Evolutionary conservation across 768 basidiomycete genomes (phyloP).

Genomic region (Chalciporus pseudorubinellus): DNA sequence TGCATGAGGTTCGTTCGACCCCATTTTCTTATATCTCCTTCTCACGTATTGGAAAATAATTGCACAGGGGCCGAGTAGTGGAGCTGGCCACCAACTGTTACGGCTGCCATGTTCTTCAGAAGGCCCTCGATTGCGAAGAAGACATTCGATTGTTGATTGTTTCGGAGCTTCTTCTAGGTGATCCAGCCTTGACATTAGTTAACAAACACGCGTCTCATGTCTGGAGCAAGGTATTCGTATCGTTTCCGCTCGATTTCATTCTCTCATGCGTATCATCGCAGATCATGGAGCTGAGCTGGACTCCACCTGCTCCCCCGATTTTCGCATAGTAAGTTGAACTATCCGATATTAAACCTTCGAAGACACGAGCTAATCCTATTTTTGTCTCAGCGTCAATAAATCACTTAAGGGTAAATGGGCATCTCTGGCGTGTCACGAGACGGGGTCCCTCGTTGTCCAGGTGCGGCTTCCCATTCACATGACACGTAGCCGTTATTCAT

Average conservation of each 20-base stretch:
- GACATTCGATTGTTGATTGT: slow-evolving; percentile 81
- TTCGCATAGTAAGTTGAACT: slow-evolving; percentile 67
- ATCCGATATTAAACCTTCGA: neutral
- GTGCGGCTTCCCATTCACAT: slow-evolving; percentile 34
- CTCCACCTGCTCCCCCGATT: slow-evolving; percentile 82
- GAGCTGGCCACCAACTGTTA: slow-evolving; percentile 88
- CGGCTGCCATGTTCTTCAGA: slow-evolving; percentile 86
- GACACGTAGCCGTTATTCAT: slow-evolving; percentile 9
- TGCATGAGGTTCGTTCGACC: slow-evolving; percentile 68
- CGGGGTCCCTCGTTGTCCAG: slow-evolving; percentile 85
- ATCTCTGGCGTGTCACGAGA: slow-evolving; percentile 85
- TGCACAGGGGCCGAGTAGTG: slow-evolving; percentile 69
- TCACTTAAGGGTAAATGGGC: slow-evolving; percentile 89
- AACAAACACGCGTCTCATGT: slow-evolving; percentile 92
- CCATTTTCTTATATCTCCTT: slow-evolving; percentile 1
- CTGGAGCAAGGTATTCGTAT: slow-evolving; percentile 72
- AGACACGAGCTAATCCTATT: slow-evolving; percentile 1
- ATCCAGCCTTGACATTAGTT: slow-evolving; percentile 81
- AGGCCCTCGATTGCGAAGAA: slow-evolving; percentile 88
- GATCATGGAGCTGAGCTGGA: slow-evolving; percentile 92
- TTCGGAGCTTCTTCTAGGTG: slow-evolving; percentile 77
- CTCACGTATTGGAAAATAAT: neutral
- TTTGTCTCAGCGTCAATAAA: slow-evolving; percentile 67
- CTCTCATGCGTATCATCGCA: slow-evolving; percentile 27
- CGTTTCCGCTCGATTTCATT: neutral